Evolutionary conservation across 352 stramenopile species (phyloP).

Genomic region (Pythium monospermum): DNA sequence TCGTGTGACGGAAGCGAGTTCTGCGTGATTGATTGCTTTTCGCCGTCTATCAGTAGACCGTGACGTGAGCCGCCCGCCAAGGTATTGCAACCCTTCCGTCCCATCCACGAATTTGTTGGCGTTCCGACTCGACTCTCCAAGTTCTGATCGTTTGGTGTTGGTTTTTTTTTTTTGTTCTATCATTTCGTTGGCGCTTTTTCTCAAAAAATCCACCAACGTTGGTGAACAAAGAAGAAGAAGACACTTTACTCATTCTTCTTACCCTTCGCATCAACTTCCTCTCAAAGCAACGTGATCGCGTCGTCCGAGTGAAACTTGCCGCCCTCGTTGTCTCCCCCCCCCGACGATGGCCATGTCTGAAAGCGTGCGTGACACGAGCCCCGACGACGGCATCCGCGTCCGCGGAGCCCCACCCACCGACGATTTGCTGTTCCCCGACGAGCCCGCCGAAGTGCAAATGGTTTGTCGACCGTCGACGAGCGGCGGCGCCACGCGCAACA

Average conservation of each 20-base stretch:
- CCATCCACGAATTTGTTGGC: too few relatives aligned
- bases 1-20: too few relatives aligned
- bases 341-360: constrained; percentile 40
- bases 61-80: too few relatives aligned
- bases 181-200: constrained; percentile 1
- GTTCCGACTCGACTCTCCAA: neutral
- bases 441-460: constrained; percentile 5
- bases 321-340: constrained; percentile 5
- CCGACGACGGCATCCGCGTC: constrained; percentile 28
- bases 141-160: neutral
- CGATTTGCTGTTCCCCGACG: constrained; percentile 18
- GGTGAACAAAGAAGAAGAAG: neutral
- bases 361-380: constrained; percentile 26
- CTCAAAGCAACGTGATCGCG: neutral
- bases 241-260: neutral
- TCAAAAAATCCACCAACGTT: too few relatives aligned
- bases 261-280: neutral
- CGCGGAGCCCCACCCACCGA: constrained; percentile 14
- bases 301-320: neutral
- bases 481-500: constrained; percentile 15
- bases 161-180: neutral
- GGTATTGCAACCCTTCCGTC: too few relatives aligned
- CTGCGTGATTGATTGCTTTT: too few relatives aligned
- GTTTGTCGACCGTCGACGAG: constrained; percentile 13
- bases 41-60: too few relatives aligned